Conservation (phyloP, 208 protist genomes). For the Chromosphaera perkinsii region DNA sequence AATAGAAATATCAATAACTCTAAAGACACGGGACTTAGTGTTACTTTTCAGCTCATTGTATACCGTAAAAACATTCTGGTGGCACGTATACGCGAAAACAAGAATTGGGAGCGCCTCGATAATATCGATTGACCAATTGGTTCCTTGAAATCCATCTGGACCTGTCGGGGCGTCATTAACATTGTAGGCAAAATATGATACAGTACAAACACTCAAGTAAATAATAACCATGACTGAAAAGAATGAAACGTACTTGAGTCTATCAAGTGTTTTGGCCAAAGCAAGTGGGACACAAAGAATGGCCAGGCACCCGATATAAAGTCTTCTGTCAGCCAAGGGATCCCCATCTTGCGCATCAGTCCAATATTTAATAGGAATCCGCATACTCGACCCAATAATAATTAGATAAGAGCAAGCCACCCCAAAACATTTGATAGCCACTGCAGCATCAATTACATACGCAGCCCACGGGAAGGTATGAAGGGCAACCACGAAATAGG, state of each 20-base stretch:
- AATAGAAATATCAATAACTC: neutral
- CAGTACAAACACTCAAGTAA: no score
- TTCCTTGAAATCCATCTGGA: no score
- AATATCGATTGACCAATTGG: no score
- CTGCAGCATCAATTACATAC: constrained; percentile 19
- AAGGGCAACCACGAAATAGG: constrained; percentile 15
- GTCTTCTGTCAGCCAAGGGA: neutral
- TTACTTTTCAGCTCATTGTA: neutral
- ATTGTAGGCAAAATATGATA: no score
- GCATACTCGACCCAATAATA: constrained; percentile 24
- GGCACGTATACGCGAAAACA: constrained; percentile 4
- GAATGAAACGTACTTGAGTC: neutral
- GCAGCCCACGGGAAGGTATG: constrained; percentile 5
- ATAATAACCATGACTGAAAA: neutral
- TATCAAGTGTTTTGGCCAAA: neutral
- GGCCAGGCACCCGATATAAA: constrained; percentile 15
- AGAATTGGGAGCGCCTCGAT: neutral
- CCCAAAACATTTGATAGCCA: constrained; percentile 40
- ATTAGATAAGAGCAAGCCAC: constrained; percentile 41
- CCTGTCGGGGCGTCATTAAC: neutral
- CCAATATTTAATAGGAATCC: constrained; percentile 2
- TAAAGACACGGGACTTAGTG: neutral
- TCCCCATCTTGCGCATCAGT: neutral
- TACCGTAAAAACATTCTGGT: neutral
- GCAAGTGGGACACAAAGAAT: constrained; percentile 10